A percentile compares a stretch with the other conserved stretches of the same genome.
Evolutionary conservation across 345 rosid species (phyloP).

Genomic region (Boechera retrofracta): DNA sequence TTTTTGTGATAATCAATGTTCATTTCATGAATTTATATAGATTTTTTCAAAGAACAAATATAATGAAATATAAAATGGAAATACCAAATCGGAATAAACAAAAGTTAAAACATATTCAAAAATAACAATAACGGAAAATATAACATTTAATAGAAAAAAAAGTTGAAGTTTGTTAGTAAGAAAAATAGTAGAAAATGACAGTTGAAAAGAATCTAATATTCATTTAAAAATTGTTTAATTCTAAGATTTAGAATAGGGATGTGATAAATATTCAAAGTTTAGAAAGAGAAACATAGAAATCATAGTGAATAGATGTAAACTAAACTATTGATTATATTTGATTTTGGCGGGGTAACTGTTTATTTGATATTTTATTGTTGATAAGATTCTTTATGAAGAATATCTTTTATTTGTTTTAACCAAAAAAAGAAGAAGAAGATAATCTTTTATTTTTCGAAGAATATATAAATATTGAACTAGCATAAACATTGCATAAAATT

Average conservation of each 20-base stretch:
- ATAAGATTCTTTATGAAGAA: background rate
- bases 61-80: background rate
- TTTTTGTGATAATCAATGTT: background rate
- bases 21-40: background rate
- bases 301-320: background rate
- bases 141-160: background rate
- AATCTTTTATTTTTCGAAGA: background rate
- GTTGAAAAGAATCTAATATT: background rate
- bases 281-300: background rate
- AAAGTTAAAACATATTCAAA: background rate
- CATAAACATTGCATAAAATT: background rate
- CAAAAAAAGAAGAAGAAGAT: too few relatives aligned
- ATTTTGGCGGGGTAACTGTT: background rate
- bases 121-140: background rate
- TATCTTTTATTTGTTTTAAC: background rate
- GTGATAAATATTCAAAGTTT: slow-evolving; percentile 1
- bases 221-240: background rate
- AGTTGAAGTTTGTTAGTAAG: background rate
- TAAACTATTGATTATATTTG: background rate
- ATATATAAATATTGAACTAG: background rate
- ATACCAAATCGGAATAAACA: background rate
- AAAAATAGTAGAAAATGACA: background rate
- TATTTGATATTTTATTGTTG: background rate
- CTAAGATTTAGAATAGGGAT: background rate
- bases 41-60: background rate